These are phyloP conservation scores for Mrakiaceae sp. DNA, from an alignment of 1,284 basidiomycete species.

Conservation along the genomic window DNA sequence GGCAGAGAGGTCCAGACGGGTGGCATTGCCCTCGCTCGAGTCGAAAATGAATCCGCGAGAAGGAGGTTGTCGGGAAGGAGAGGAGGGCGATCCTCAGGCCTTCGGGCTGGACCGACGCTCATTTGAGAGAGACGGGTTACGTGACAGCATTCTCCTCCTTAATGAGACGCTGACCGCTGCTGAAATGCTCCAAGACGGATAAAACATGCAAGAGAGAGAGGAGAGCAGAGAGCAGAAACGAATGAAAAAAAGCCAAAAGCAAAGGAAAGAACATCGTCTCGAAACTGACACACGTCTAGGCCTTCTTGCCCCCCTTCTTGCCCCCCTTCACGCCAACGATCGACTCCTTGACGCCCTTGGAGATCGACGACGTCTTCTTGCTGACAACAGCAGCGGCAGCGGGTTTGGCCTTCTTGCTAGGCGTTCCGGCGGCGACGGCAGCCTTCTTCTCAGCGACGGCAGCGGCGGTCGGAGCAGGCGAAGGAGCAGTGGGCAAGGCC, in stretches of 20 bases:
- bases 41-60: no score
- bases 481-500: constrained; percentile 2
- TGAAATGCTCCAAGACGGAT: no score
- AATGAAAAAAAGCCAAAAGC: constrained; percentile 3
- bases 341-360: constrained; percentile 18
- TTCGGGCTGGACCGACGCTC: no score
- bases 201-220: background rate
- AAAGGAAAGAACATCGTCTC: background rate
- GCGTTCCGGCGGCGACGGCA: constrained; percentile 8
- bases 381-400: constrained; percentile 18
- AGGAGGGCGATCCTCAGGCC: no score
- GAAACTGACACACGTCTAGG: background rate
- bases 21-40: background rate
- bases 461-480: constrained; percentile 13
- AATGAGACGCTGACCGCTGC: no score
- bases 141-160: no score
- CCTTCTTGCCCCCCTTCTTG: constrained; percentile 7
- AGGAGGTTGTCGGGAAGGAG: no score
- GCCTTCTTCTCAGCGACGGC: constrained; percentile 8
- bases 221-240: background rate
- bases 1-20: constrained; percentile 2
- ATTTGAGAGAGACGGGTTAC: no score
- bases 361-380: constrained; percentile 21
- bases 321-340: constrained; percentile 20
- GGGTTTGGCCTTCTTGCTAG: constrained; percentile 20